phyloP scores from a whole-genome alignment of 495 filamentous ascomycete species.

The Tuber microsphaerosporum region DNA sequence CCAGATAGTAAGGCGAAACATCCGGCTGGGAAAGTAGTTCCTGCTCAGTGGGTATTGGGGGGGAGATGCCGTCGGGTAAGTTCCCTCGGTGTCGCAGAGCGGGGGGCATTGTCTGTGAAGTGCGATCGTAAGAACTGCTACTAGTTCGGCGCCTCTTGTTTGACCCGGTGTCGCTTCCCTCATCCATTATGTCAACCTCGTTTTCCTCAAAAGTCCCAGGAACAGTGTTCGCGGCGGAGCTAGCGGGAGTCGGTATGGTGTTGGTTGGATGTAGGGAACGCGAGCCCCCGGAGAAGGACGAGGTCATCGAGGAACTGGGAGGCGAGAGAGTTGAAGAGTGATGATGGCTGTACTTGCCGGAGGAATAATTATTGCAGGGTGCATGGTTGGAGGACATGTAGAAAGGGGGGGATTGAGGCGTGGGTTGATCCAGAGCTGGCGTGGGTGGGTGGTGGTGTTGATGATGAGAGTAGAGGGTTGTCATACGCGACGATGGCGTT shows the following conservation, averaged over 20 bases:
- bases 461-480: conserved; percentile 39
- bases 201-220: conserved; percentile 40
- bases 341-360: conserved; percentile 31
- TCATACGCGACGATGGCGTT: conserved; percentile 43
- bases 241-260: conserved; percentile 47
- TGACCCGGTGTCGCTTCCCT: conserved; percentile 25
- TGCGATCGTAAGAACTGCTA: conserved; percentile 32
- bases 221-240: conserved; percentile 41
- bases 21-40: conserved; percentile 38
- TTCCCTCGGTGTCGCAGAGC: conserved; percentile 31
- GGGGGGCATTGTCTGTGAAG: conserved; percentile 28
- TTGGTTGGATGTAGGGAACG: conserved; percentile 36
- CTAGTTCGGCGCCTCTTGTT: conserved; percentile 41
- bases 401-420: conserved; percentile 38
- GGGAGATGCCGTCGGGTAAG: conserved; percentile 24
- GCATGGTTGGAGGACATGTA: conserved; percentile 41
- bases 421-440: conserved; percentile 39
- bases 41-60: conserved; percentile 35
- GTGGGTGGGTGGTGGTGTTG: conserved; percentile 37
- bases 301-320: conserved; percentile 10
- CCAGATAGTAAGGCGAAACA: conserved; percentile 38
- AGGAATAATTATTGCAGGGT: conserved; percentile 41
- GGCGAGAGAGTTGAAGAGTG: conserved; percentile 16
- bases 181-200: conserved; percentile 45
- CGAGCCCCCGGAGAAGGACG: conserved; percentile 25